A percentile compares a stretch with the other conserved stretches of the same genome.
phyloP scores from a whole-genome alignment of 805 yeast genomes.

The Ogataea ganodermae region DNA sequence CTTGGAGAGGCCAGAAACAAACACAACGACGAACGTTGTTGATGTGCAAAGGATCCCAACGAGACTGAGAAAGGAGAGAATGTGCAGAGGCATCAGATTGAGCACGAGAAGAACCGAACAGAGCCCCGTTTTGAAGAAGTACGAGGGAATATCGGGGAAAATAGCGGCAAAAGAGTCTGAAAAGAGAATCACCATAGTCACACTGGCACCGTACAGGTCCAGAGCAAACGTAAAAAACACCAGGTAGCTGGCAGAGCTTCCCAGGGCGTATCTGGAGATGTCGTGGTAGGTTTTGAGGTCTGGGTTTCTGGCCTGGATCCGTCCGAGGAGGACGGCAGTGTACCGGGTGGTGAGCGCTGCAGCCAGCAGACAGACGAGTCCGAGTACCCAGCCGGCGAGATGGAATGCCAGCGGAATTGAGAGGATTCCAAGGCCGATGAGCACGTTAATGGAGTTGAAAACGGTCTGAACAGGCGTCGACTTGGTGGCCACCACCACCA shows the following conservation, averaged over 20 bases:
- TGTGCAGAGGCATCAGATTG: conserved; percentile 70
- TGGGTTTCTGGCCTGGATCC: conserved; percentile 43
- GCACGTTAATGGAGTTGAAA: conserved; percentile 74
- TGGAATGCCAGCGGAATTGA: conserved; percentile 71
- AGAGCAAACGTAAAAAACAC: conserved; percentile 52
- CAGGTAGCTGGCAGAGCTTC: conserved; percentile 42
- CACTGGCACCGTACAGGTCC: conserved; percentile 63
- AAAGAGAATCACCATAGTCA: conserved; percentile 59
- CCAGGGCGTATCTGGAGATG: conserved; percentile 54
- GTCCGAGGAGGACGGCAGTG: conserved; percentile 58
- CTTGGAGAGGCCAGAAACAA: conserved; percentile 65
- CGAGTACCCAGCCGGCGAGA: conserved; percentile 67
- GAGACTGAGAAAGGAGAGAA: conserved; percentile 68
- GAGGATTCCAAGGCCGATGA: conserved; percentile 74
- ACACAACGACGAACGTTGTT: conserved; percentile 58
- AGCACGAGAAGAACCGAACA: conserved; percentile 43
- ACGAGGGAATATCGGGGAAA: conserved; percentile 42
- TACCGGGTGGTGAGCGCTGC: conserved; percentile 53
- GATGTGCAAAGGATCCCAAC: conserved; percentile 73
- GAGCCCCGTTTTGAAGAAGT: conserved; percentile 44
- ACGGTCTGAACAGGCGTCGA: conserved; percentile 75
- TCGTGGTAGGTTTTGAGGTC: conserved; percentile 57
- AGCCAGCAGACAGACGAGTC: conserved; percentile 42
- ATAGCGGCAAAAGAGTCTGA: conserved; percentile 58
- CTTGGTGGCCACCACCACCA: conserved; percentile 33